Evolutionary conservation across 495 filamentous ascomycete genomes (phyloP).

Genomic region (Trichocladium antarcticum): DNA sequence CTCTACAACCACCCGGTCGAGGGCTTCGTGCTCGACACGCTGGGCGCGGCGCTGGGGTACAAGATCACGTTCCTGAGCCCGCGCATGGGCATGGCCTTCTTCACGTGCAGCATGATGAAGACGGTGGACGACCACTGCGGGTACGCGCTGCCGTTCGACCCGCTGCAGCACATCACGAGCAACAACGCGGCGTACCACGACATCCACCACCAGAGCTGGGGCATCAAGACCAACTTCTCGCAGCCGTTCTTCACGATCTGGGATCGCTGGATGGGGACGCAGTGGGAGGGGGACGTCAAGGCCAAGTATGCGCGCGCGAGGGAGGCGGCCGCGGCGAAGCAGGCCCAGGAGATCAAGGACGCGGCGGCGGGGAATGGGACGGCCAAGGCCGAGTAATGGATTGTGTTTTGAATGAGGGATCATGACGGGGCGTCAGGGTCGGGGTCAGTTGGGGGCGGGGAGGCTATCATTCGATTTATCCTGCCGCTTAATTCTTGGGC

Average conservation of each 20-base stretch:
- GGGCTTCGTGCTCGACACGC: constrained; percentile 84
- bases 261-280: constrained; percentile 61
- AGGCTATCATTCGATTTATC: neutral
- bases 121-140: constrained; percentile 97
- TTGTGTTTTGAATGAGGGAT: neutral
- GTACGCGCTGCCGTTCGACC: constrained; percentile 90
- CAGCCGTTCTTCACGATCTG: constrained; percentile 85
- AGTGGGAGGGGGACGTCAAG: constrained; percentile 53
- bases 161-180: constrained; percentile 75
- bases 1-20: constrained; percentile 93
- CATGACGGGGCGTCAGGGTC: neutral
- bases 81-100: constrained; percentile 76
- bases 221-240: constrained; percentile 72
- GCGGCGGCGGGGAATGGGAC: neutral
- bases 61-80: constrained; percentile 63
- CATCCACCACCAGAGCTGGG: constrained; percentile 98
- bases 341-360: constrained; percentile 20
- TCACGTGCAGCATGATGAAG: constrained; percentile 76
- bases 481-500: neutral
- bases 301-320: constrained; percentile 34
- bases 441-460: neutral
- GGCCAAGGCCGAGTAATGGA: neutral
- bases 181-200: constrained; percentile 96
- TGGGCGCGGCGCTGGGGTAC: constrained; percentile 73
- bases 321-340: constrained; percentile 25